Base-by-base conservation (phyloP, 1,139 yeast genomes). In the Kodamaea ohmeri region DNA sequence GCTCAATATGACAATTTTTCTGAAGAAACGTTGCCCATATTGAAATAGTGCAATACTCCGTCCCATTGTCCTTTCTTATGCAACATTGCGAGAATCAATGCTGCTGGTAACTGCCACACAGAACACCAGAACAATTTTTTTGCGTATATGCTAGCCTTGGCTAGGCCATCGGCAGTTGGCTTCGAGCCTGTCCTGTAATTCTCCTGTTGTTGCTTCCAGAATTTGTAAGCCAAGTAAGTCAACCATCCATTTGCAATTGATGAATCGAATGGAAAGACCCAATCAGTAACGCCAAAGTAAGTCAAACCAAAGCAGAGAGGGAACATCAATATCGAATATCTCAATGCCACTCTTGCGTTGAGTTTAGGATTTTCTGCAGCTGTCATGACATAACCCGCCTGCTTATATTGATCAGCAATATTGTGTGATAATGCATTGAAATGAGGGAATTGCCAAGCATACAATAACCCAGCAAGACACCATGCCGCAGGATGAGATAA, bases 371-470 rank as follows among this genome's bases (percentile, higher is more conserved):
- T 87, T 43, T 83, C 92, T 64, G 89, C 90, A 0, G 96, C 95
- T 0, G 97, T 76, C 99, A 92, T 92, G 12, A 88, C 89, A 60
- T 92, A 92, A 0, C 98, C 98, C 0, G 98, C 98, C 37, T 75
- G 73, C 52, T 85, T 82, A 56, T 92, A 92, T 57, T 92, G 97
- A 39, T 80, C 81, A 36, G 92, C 83, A 41, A 92, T 81, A 50
- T 83, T 83, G 63, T 92, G 96, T 39, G 95, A 83, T 36, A 92
- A 73, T 0, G 97, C 79, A 65, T 92, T 92, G 68, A 92, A 92
- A 60, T 92, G 99, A 3, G 99, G 99, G 59, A 92, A 92, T 63
- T 92, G 99, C 99, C 99, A 92, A 4, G 97, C 96, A 58, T 86
- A 92, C 29, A 92, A 67, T 39, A 94, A 65, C 0, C 84, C 89